phyloP scores from a whole-genome alignment of 495 filamentous ascomycete species.

The Coniosporium apollinis region DNA sequence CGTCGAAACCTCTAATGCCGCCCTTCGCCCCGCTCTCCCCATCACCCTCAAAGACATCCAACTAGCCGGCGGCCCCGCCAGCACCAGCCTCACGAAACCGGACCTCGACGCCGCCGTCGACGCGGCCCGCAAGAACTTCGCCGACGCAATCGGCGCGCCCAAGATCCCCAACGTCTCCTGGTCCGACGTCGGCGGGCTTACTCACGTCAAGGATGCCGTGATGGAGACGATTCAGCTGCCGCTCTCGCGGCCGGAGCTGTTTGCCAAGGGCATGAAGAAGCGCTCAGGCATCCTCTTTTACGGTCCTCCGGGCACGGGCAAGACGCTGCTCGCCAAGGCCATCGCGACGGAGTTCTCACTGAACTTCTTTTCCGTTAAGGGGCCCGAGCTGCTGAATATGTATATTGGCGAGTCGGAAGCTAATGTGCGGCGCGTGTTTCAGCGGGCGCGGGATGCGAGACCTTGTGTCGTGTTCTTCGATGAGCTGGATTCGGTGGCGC shows the following conservation, averaged over 20 bases:
- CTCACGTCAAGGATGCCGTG: slow-evolving; percentile 87
- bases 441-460: slow-evolving; percentile 82
- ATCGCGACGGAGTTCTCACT: slow-evolving; percentile 97
- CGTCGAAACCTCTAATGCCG: slow-evolving; percentile 32
- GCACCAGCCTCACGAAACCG: slow-evolving; percentile 58
- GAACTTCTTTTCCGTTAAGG: slow-evolving; percentile 98
- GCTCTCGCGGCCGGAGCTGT: slow-evolving; percentile 80
- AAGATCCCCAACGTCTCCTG: slow-evolving; percentile 96
- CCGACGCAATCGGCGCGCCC: slow-evolving; percentile 89
- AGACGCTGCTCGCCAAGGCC: slow-evolving; percentile 90
- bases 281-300: slow-evolving; percentile 96
- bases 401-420: slow-evolving; percentile 98
- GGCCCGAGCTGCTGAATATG: slow-evolving; percentile 95
- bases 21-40: too few species aligned
- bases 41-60: slow-evolving; percentile 66
- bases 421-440: slow-evolving; percentile 91
- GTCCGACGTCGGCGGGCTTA: slow-evolving; percentile 90
- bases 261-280: slow-evolving; percentile 98
- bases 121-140: slow-evolving; percentile 89
- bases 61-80: slow-evolving; percentile 72
- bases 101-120: slow-evolving; percentile 89
- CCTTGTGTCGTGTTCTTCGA: slow-evolving; percentile 99
- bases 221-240: slow-evolving; percentile 94
- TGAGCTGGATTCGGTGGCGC: slow-evolving; percentile 90
- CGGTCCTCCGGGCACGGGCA: slow-evolving; percentile 90